Conservation (phyloP, 768 basidiomycete genomes). For the Vararia minispora region DNA sequence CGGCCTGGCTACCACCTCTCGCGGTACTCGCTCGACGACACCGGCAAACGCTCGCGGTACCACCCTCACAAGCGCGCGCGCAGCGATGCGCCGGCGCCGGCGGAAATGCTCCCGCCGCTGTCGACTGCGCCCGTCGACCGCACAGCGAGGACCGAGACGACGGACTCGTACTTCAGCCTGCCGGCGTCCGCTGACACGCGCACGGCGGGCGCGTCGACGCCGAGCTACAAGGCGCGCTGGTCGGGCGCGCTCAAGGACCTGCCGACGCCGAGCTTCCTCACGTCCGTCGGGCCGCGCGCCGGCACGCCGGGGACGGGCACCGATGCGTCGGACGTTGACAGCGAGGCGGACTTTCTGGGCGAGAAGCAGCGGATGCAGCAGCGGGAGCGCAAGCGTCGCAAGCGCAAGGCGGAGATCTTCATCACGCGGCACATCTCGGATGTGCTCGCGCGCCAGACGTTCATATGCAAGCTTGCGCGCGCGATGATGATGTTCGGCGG, state of each 20-base stretch:
- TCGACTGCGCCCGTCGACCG: no score
- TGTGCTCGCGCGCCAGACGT: conserved; percentile 69
- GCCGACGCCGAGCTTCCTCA: conserved; percentile 20
- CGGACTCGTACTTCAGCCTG: neutral
- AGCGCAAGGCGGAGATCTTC: conserved; percentile 64
- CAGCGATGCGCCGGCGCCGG: no score
- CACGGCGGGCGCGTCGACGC: conserved; percentile 1
- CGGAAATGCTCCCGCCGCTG: no score
- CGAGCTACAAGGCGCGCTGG: no score
- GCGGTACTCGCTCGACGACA: no score
- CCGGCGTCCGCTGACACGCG: neutral
- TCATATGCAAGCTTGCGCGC: conserved; percentile 70
- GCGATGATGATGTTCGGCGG: conserved; percentile 85
- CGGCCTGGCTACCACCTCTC: conserved; percentile 54
- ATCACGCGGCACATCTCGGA: conserved; percentile 76
- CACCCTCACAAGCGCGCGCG: neutral
- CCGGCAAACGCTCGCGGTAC: no score
- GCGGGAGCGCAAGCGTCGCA: conserved; percentile 40
- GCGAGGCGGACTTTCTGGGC: conserved; percentile 15
- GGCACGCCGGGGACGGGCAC: conserved; percentile 20
- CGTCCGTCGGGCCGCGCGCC: conserved; percentile 15
- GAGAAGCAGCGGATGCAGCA: conserved; percentile 25
- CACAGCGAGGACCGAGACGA: no score
- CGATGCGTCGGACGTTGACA: conserved; percentile 18
- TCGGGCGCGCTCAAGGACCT: conserved; percentile 28